phyloP scores from a whole-genome alignment of 495 filamentous ascomycete species.

The Lepidopterella palustris region DNA sequence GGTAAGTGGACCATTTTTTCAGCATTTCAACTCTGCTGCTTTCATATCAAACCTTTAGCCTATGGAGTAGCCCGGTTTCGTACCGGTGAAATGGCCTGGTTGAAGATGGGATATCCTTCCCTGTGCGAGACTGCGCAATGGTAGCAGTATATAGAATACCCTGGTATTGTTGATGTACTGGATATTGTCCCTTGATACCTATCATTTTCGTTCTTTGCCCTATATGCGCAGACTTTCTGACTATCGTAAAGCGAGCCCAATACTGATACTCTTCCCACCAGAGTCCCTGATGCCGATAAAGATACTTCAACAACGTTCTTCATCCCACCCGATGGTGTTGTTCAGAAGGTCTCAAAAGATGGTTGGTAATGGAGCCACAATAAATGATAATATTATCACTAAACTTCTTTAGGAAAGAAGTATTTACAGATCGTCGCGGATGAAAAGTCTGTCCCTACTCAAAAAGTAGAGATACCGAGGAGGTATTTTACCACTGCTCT shows the following conservation, averaged over 20 bases:
- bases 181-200: too few species aligned
- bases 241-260: not conserved
- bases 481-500: not conserved
- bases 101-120: too few species aligned
- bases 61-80: too few species aligned
- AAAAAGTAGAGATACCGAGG: not conserved
- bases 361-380: not conserved
- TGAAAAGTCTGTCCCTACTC: not conserved
- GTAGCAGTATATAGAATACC: too few species aligned
- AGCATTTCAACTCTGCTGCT: not conserved
- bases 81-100: too few species aligned
- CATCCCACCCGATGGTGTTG: not conserved
- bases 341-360: constrained; percentile 2
- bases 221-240: not conserved
- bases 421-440: constrained; percentile 8
- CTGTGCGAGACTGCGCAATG: too few species aligned
- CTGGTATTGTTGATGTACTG: too few species aligned
- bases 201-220: too few species aligned
- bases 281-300: not conserved
- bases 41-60: too few species aligned
- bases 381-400: not conserved
- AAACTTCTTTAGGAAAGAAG: not conserved
- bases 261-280: not conserved
- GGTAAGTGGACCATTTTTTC: not conserved
- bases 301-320: not conserved